These are phyloP conservation scores for Sechiopsis laciniata DNA, from an alignment of 306 rosid genomes.

Conservation along the genomic window DNA sequence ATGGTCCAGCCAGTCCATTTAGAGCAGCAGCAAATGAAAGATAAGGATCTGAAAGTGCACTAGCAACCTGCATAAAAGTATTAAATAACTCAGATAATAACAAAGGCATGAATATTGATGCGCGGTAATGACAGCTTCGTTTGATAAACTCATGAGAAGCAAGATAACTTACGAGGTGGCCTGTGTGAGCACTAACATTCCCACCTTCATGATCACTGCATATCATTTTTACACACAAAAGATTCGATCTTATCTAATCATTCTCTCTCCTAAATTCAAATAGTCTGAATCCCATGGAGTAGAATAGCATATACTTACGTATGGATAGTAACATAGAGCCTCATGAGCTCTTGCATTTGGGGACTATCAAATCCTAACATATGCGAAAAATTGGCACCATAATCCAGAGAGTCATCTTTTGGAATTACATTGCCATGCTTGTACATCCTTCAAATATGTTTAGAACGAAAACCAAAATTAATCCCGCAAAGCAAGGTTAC, in stretches of 20 bases:
- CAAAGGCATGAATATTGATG: background rate
- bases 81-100: constrained; percentile 15
- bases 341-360: constrained; percentile 82
- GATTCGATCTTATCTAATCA: background rate
- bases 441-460: constrained; percentile 52
- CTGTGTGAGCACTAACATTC: constrained; percentile 94
- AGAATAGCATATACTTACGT: constrained; percentile 46
- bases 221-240: constrained; percentile 31
- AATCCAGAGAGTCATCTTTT: constrained; percentile 73
- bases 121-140: background rate
- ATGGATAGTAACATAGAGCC: constrained; percentile 93
- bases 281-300: background rate
- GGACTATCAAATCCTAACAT: constrained; percentile 89
- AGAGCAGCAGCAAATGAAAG: constrained; percentile 94
- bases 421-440: constrained; percentile 72
- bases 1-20: constrained; percentile 97
- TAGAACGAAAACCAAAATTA: constrained; percentile 28
- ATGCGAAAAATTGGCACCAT: constrained; percentile 88
- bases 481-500: constrained; percentile 9
- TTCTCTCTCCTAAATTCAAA: background rate
- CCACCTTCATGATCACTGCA: constrained; percentile 99
- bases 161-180: constrained; percentile 66
- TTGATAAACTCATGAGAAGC: constrained; percentile 15
- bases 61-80: constrained; percentile 59
- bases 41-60: constrained; percentile 95